Evolutionary conservation across 345 rosid genomes (phyloP).

Genomic region (Salix purpurea): DNA sequence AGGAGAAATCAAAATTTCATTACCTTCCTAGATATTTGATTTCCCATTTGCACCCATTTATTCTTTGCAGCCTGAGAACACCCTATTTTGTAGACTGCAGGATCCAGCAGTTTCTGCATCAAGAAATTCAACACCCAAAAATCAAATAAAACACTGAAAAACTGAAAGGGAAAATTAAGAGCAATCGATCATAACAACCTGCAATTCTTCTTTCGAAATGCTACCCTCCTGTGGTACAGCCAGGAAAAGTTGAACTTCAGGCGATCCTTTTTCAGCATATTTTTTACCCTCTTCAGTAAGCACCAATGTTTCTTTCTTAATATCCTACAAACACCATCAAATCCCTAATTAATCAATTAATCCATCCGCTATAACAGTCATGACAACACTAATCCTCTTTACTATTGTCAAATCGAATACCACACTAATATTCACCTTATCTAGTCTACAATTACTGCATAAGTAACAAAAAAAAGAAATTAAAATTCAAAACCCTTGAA

Average conservation of each 20-base stretch:
- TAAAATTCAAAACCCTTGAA: too few relatives aligned
- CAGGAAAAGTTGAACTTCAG: slow-evolving; percentile 74
- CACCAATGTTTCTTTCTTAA: slow-evolving; percentile 65
- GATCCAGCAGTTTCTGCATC: slow-evolving; percentile 64
- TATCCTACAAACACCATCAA: slow-evolving; percentile 37
- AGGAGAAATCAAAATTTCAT: not conserved
- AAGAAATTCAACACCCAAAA: slow-evolving; percentile 3
- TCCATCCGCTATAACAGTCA: not conserved
- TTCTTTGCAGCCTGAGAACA: slow-evolving; percentile 72
- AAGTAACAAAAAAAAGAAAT: too few relatives aligned
- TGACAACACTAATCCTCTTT: not conserved
- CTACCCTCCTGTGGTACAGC: slow-evolving; percentile 65
- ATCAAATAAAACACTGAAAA: not conserved
- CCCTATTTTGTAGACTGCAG: slow-evolving; percentile 67
- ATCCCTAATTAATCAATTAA: not conserved
- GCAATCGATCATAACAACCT: slow-evolving; percentile 35
- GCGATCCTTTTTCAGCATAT: slow-evolving; percentile 72
- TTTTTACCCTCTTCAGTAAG: slow-evolving; percentile 78
- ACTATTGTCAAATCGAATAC: too few relatives aligned
- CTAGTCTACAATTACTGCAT: not conserved
- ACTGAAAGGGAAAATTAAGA: not conserved
- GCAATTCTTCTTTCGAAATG: slow-evolving; percentile 63
- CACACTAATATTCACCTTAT: not conserved
- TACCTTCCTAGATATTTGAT: slow-evolving; percentile 84
- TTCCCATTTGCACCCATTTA: slow-evolving; percentile 90